phyloP scores from a whole-genome alignment of 2,329 filamentous ascomycete species.

The Xylaria sp. region DNA sequence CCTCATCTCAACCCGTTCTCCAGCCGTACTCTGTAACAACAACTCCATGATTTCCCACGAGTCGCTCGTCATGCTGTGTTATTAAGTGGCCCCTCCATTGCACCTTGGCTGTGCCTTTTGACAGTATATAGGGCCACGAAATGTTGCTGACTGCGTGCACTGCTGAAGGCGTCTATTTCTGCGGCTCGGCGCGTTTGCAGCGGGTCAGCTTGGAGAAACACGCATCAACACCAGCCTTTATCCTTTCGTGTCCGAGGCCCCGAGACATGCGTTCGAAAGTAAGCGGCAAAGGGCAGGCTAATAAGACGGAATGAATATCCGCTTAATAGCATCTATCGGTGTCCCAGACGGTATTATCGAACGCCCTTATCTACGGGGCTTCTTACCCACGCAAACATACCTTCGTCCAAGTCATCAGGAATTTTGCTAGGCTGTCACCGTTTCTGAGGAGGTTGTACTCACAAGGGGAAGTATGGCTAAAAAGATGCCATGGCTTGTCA shows the following conservation, averaged over 20 bases:
- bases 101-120: constrained; percentile 14
- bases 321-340: constrained; percentile 1
- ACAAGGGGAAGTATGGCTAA: constrained; percentile 72
- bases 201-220: constrained; percentile 5
- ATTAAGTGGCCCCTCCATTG: constrained; percentile 9
- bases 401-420: constrained; percentile 51
- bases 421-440: constrained; percentile 10
- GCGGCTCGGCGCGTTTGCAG: constrained; percentile 21
- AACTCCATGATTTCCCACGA: constrained; percentile 17
- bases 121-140: constrained; percentile 4
- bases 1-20: constrained; percentile 38
- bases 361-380: constrained; percentile 54
- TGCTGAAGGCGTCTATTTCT: constrained; percentile 15
- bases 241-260: constrained; percentile 11
- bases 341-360: constrained; percentile 4
- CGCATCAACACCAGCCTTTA: constrained; percentile 17
- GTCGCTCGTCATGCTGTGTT: constrained; percentile 23
- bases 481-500: constrained; percentile 35
- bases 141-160: constrained; percentile 23
- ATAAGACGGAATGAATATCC: neutral
- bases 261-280: constrained; percentile 2
- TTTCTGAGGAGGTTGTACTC: constrained; percentile 49
- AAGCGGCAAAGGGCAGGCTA: constrained; percentile 15
- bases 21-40: constrained; percentile 14
- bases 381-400: constrained; percentile 72